Conservation (phyloP, 208 protist species). For the Tritrichomonas musculus region DNA sequence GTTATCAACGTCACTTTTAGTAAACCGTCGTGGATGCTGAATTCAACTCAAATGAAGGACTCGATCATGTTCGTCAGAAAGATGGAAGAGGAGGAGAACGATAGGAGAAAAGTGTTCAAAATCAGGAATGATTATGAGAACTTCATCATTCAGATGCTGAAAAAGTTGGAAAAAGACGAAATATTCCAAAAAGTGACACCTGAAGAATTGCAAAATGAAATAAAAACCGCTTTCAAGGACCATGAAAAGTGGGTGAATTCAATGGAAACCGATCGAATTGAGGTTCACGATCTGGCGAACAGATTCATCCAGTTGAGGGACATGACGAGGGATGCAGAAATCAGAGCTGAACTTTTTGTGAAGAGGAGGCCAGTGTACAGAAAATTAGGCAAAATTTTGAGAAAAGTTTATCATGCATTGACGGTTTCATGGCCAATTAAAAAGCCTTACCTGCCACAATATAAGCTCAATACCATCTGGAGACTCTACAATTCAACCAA, state of each 20-base stretch:
- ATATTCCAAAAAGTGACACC: no score
- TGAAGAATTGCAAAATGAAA: no score
- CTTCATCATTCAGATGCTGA: neutral
- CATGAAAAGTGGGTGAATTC: no score
- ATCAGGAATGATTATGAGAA: neutral
- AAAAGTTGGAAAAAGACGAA: no score
- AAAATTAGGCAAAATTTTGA: neutral
- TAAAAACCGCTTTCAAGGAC: no score
- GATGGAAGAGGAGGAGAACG: neutral
- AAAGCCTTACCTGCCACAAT: neutral
- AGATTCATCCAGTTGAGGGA: no score
- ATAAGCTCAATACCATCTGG: neutral
- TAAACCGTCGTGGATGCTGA: neutral
- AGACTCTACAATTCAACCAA: neutral
- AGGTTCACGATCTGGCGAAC: no score
- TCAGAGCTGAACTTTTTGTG: neutral
- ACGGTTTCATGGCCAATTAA: neutral
- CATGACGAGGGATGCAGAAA: no score
- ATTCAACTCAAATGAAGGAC: neutral
- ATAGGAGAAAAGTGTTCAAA: neutral
- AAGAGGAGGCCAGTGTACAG: neutral
- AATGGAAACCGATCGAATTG: no score
- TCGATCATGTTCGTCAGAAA: neutral
- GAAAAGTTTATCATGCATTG: neutral
- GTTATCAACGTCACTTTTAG: neutral